A percentile compares a stretch with the other conserved stretches of the same genome.
Conservation (phyloP, 2,329 filamentous ascomycete genomes). For the Colletotrichum echinochloae region DNA sequence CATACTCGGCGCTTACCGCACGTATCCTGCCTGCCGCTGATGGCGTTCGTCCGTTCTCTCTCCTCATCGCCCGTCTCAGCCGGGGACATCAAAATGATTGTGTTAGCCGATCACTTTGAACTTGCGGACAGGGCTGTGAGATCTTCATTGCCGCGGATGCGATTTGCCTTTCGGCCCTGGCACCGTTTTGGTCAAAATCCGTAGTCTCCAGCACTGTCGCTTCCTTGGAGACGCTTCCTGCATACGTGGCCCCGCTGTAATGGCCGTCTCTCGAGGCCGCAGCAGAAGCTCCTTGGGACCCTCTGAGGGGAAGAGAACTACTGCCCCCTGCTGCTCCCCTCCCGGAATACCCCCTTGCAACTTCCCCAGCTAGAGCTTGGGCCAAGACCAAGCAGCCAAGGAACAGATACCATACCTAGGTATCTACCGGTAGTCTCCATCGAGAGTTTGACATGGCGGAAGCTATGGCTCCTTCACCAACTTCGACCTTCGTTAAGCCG, state of each 20-base stretch:
- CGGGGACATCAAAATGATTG: constrained; percentile 30
- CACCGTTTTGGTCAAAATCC: not conserved
- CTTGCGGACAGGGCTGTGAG: constrained; percentile 10
- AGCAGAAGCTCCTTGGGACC: constrained; percentile 5
- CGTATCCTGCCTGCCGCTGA: constrained; percentile 22
- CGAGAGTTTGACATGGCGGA: constrained; percentile 5
- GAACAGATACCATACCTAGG: not conserved
- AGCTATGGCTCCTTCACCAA: constrained; percentile 15
- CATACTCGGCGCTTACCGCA: constrained; percentile 18
- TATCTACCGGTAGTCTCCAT: not conserved
- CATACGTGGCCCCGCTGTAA: constrained; percentile 15
- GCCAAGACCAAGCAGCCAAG: not conserved
- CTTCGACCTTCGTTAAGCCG: not conserved
- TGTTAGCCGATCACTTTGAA: constrained; percentile 17
- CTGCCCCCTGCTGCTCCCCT: not conserved
- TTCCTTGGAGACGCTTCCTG: not conserved
- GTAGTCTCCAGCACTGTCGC: not conserved
- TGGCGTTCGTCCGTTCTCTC: constrained; percentile 11
- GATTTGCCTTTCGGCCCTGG: not conserved
- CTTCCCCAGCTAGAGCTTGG: not conserved
- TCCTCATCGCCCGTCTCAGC: not conserved
- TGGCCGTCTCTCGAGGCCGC: not conserved
- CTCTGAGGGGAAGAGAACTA: constrained; percentile 10
- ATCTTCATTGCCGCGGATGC: constrained; percentile 15
- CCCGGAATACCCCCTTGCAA: constrained; percentile 4